Conservation (phyloP, 2,329 filamentous ascomycete genomes). For the Fusarium domesticum region DNA sequence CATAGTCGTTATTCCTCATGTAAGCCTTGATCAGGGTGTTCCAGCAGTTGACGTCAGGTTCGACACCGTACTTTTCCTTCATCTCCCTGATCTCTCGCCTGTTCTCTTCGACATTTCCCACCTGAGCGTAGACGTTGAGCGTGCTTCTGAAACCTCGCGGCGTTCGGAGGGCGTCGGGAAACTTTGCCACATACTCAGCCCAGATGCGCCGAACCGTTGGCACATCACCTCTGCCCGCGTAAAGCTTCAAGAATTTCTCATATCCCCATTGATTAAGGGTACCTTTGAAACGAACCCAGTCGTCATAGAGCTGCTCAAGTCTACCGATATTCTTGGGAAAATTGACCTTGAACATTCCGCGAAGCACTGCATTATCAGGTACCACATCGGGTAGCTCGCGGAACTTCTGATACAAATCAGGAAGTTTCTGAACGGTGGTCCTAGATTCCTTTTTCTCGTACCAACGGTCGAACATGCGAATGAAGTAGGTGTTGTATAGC, state of each 20-base stretch:
- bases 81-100: constrained; percentile 62
- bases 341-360: constrained; percentile 45
- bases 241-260: constrained; percentile 48
- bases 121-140: constrained; percentile 67
- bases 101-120: constrained; percentile 60
- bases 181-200: constrained; percentile 40
- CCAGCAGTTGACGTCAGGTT: constrained; percentile 62
- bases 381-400: constrained; percentile 39
- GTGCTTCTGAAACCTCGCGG: constrained; percentile 52
- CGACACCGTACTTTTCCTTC: constrained; percentile 48
- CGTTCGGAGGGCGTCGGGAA: constrained; percentile 34
- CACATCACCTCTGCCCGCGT: constrained; percentile 48
- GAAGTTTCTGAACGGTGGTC: constrained; percentile 34
- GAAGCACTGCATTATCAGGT: constrained; percentile 40
- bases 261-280: constrained; percentile 45
- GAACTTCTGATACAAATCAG: constrained; percentile 46
- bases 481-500: constrained; percentile 46
- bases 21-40: constrained; percentile 75
- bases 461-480: constrained; percentile 31
- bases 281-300: constrained; percentile 45
- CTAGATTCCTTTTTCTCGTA: constrained; percentile 29
- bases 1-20: constrained; percentile 61
- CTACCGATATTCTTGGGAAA: constrained; percentile 38
- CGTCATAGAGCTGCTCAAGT: constrained; percentile 46
- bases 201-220: constrained; percentile 45